These are phyloP conservation scores for Calonectria henricotiae DNA, from an alignment of 2,329 filamentous ascomycete species.

Conservation along the genomic window DNA sequence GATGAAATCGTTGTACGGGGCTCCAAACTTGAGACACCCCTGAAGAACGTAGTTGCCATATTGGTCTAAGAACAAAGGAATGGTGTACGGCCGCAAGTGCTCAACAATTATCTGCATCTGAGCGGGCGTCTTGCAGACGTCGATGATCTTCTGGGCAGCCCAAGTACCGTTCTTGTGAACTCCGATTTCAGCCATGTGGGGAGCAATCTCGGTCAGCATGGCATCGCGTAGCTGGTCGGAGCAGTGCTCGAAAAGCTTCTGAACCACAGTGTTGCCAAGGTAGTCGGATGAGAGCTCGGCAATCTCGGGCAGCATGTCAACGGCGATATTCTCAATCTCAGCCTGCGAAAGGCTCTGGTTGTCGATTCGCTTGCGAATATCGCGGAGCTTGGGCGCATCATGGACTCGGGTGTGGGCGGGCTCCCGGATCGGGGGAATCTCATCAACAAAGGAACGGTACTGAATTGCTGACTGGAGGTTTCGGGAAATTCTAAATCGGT, in stretches of 20 bases:
- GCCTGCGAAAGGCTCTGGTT: constrained; percentile 89
- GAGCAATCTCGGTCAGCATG: constrained; percentile 90
- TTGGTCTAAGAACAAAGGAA: constrained; percentile 95
- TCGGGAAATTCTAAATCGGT: constrained; percentile 79
- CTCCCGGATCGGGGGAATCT: constrained; percentile 92
- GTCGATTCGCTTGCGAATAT: constrained; percentile 98
- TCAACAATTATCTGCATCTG: constrained; percentile 92
- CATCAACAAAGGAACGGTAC: constrained; percentile 80
- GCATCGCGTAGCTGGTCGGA: constrained; percentile 91
- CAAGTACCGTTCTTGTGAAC: constrained; percentile 99
- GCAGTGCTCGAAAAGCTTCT: constrained; percentile 98
- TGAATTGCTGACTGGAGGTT: constrained; percentile 85
- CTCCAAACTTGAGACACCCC: constrained; percentile 92
- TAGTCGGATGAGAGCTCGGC: constrained; percentile 96
- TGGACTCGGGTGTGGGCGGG: constrained; percentile 91
- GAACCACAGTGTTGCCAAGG: constrained; percentile 98
- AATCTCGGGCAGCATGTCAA: constrained; percentile 96
- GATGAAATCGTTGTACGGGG: constrained; percentile 94
- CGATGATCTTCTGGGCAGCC: constrained; percentile 99
- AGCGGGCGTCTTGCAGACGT: constrained; percentile 87
- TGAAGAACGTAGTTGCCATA: constrained; percentile 99
- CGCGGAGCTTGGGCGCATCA: constrained; percentile 93
- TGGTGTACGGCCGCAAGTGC: constrained; percentile 86
- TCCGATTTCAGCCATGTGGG: constrained; percentile 95
- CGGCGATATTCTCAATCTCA: constrained; percentile 93